Percentiles rank a stretch among this genome's conserved stretches.
These are phyloP conservation scores for Colletotrichum lentis DNA, from an alignment of 2,329 filamentous ascomycete genomes.

Conservation along the genomic window DNA sequence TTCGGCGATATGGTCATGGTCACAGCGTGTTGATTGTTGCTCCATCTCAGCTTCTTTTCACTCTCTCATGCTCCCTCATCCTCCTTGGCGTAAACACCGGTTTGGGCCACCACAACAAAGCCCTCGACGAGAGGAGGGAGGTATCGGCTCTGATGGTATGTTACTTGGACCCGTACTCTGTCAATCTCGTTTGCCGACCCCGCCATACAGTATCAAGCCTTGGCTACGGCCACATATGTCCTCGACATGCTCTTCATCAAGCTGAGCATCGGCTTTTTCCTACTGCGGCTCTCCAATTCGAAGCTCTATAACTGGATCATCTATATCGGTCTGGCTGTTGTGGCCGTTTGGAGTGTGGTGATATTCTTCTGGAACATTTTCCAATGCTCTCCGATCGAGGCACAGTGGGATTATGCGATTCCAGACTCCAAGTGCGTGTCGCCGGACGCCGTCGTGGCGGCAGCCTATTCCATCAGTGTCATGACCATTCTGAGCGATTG, in stretches of 20 bases:
- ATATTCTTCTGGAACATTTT: constrained; percentile 63
- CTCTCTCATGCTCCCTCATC: constrained; percentile 57
- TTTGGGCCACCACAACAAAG: constrained; percentile 58
- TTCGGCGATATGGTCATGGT: constrained; percentile 6
- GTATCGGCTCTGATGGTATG: constrained; percentile 58
- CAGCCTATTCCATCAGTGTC: constrained; percentile 61
- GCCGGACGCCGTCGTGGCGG: constrained; percentile 54
- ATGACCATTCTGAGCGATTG: constrained; percentile 64
- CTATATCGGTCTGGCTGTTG: constrained; percentile 54
- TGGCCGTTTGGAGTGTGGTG: constrained; percentile 56
- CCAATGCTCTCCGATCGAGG: constrained; percentile 59
- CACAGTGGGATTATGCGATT: constrained; percentile 63
- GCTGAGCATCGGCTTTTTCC: constrained; percentile 62
- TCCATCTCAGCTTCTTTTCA: constrained; percentile 53
- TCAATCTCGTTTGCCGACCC: background rate
- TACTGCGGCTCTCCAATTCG: constrained; percentile 57
- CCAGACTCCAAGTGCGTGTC: constrained; percentile 53
- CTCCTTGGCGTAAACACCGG: constrained; percentile 54
- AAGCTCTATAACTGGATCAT: constrained; percentile 60
- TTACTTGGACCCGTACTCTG: background rate
- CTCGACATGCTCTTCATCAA: constrained; percentile 66
- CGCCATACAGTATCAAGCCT: constrained; percentile 56
- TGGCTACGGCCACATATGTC: constrained; percentile 60
- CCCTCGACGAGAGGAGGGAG: constrained; percentile 51
- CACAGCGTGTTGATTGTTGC: constrained; percentile 2